A percentile compares a stretch with the other conserved stretches of the same genome.
Conservation (phyloP, 1,139 yeast species). For the Geotrichum citri-aurantii region DNA sequence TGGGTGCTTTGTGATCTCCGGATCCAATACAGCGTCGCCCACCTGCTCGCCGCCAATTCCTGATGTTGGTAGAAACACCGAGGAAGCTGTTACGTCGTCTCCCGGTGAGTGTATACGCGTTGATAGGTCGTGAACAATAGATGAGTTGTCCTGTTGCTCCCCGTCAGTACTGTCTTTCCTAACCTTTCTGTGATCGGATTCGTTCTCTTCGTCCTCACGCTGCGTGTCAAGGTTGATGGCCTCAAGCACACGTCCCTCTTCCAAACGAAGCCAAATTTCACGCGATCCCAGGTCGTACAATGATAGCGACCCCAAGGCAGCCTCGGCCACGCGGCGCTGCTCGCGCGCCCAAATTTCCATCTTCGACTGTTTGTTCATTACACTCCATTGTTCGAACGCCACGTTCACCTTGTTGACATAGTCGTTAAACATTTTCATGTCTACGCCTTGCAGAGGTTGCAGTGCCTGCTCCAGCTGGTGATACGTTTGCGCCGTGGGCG, state of each 20-base stretch:
- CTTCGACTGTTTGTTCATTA: conserved; percentile 34
- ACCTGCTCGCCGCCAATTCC: background rate
- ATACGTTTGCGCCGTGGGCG: conserved; percentile 43
- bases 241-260: conserved; percentile 28
- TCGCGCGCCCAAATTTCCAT: conserved; percentile 43
- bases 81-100: background rate
- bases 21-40: conserved; percentile 4
- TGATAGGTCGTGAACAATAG: background rate
- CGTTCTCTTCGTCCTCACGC: conserved; percentile 2
- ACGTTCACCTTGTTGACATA: conserved; percentile 33
- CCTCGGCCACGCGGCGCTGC: conserved; percentile 42
- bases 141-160: background rate
- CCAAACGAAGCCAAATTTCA: conserved; percentile 38
- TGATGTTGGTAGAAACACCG: background rate
- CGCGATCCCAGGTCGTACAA: conserved; percentile 41
- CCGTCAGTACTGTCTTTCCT: background rate
- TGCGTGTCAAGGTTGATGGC: conserved; percentile 14
- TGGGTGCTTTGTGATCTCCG: conserved; percentile 9
- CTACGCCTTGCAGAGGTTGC: conserved; percentile 20
- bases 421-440: conserved; percentile 14
- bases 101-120: background rate
- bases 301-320: conserved; percentile 39
- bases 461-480: conserved; percentile 29
- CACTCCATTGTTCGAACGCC: conserved; percentile 44
- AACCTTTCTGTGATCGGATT: background rate